phyloP scores from a whole-genome alignment of 108 stramenopile genomes.

The Nannochloropsis salina region DNA sequence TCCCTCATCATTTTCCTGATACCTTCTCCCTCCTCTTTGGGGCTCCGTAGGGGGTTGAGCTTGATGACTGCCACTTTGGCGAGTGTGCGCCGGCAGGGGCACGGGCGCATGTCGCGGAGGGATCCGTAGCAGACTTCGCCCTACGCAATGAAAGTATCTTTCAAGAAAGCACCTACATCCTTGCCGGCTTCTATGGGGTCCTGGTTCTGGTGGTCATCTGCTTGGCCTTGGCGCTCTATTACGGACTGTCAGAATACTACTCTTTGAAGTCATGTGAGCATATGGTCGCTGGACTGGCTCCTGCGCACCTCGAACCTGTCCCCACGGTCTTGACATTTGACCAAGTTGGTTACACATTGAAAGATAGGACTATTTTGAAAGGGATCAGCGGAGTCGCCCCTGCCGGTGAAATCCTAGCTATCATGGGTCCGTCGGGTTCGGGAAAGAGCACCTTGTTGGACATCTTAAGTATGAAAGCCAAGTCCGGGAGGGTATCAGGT shows the following conservation, averaged over 20 bases:
- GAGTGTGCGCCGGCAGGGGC: neutral
- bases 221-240: neutral
- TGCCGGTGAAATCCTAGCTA: neutral
- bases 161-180: neutral
- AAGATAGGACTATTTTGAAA: neutral
- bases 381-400: neutral
- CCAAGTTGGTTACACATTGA: neutral
- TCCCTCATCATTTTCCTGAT: too few relatives aligned
- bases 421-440: neutral
- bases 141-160: neutral
- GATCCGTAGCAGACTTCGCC: neutral
- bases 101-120: neutral
- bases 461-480: constrained; percentile 15
- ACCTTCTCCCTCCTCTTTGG: neutral
- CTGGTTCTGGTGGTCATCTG: neutral
- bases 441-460: neutral
- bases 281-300: neutral
- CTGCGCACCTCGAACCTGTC: neutral
- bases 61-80: neutral
- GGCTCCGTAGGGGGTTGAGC: neutral
- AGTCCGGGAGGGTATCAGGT: neutral
- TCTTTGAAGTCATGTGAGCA: neutral
- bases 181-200: neutral
- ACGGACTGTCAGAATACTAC: neutral
- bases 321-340: neutral